Evolutionary conservation across 2,329 filamentous ascomycete species (phyloP), one percentile per base, ranked within the genome.

Genomic region (Trichophyton rubrum): DNA sequence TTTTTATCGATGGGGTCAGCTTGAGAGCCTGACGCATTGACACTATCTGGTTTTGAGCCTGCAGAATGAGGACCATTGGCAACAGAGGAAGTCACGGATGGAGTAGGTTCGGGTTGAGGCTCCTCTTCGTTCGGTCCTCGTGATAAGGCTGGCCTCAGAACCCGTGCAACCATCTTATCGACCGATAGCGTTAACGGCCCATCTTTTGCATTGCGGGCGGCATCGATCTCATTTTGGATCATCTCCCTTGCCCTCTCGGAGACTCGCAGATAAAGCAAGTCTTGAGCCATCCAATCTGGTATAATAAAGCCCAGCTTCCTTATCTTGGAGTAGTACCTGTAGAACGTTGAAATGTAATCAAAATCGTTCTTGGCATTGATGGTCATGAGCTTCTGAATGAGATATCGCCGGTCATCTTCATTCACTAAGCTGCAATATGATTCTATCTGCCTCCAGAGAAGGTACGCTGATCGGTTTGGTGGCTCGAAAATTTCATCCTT

Each of bases 361-460:
- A 41, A 20, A 24, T 58, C 56, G 24, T 58, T 45, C 38, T 41
- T 41, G 56, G 35, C 35, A 15, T 45, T 58, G 56, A 41, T 41
- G n/a, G 56, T 58, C 35, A 41, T 41, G 35, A 58, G 40, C 56
- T 41, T 41, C 35, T 58, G 40, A 24, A 58, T 41, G 35, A 45
- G 35, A 27, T 41, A 45, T 41, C 56, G 35, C 13, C 56, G 56
- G 35, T 58, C 56, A 41, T 58, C 56, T 45, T 58, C 56, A 43
- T 41, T 27, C 20, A 45, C 35, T 43, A 33, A 24, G 38, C 40
- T 58, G 7, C 24, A 41, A 45, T 45, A 58, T 22, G 56, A 41
- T 58, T 58, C 56, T 58, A 58, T 58, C 40, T 58, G 35, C 15
- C 35, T 27, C 56, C 56, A 58, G 56, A 58, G 56, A 43, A 58